Base-by-base conservation (phyloP, 768 basidiomycete species). In the Boletus rubescentipes region DNA sequence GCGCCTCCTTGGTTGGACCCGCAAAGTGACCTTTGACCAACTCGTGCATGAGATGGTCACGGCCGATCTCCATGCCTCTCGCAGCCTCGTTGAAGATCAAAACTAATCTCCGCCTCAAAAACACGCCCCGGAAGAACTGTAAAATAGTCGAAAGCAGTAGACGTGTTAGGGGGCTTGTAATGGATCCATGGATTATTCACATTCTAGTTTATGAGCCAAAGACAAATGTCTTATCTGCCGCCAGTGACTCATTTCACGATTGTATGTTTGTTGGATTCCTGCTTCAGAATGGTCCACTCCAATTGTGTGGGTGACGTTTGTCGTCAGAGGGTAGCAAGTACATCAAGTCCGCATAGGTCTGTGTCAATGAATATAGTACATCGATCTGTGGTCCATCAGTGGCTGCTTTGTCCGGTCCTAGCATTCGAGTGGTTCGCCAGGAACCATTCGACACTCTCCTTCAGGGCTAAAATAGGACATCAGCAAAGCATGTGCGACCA, bases 21-120 rank as follows among this genome's bases (percentile, higher is more conserved):
- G 96, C 55, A 77, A 85, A 61, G 85, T 92, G 52, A 77, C 82
- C 61, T 98, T 97, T 67, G 84, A 93, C 58, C 72, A 80, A 34
- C 84, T 98, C 56, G 91, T 98, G 38, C 80, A 81, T 62, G 93
- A 98, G 79, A 97, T 98, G 95, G 92, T 97, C 23, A 77, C 80
- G 31, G 82, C 87, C 10, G 93, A 95, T 67, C 71, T 94, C 63
- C 79, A 84, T 67, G 85, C 89, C 44, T 81, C 86, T 46, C 79
- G 76, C 58, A 87, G 81, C 65, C 80, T 91, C 60, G 75, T 93
- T 23, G 91, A 93, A 69, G 87, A 93, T 68, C 91, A 91, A 67
- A 93, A 93, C 73, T 93, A 43, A 55, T 46, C 43, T 29, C 40
- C n/a, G n/a, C n/a, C n/a, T n/a, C n/a, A n/a, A n/a, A 21, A 48